These are phyloP conservation scores for Eragrostis tef DNA, from an alignment of 202 grass and related monocot genomes.

Conservation along the genomic window DNA sequence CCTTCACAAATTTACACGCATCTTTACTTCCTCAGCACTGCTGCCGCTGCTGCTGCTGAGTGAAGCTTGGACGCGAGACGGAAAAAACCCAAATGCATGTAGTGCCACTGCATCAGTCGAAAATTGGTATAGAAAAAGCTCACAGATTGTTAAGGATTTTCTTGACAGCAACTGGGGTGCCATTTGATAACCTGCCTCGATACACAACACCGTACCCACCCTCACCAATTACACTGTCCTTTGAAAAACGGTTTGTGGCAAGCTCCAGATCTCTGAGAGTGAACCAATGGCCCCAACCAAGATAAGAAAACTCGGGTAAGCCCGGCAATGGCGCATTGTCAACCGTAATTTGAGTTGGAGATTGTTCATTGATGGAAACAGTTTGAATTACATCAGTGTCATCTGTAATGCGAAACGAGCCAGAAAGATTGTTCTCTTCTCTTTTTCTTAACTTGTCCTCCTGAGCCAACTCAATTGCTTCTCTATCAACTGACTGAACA, in stretches of 20 bases:
- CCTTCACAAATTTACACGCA: slow-evolving; percentile 37
- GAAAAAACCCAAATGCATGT: slow-evolving; percentile 11
- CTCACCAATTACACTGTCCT: slow-evolving; percentile 92
- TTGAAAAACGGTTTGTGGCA: slow-evolving; percentile 82
- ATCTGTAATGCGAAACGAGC: slow-evolving; percentile 47
- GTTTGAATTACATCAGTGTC: slow-evolving; percentile 50
- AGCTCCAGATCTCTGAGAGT: slow-evolving; percentile 87
- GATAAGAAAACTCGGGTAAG: slow-evolving; percentile 87
- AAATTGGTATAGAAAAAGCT: slow-evolving; percentile 45
- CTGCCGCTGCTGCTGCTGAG: slow-evolving; percentile 25
- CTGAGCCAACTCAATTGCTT: slow-evolving; percentile 47
- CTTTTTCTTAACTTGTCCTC: slow-evolving; percentile 50
- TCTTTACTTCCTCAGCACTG: slow-evolving; percentile 33
- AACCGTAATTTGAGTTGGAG: slow-evolving; percentile 42
- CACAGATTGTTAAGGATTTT: slow-evolving; percentile 98
- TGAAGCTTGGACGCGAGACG: not conserved
- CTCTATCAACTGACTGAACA: slow-evolving; percentile 57
- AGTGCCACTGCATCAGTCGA: slow-evolving; percentile 1
- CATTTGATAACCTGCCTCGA: slow-evolving; percentile 81
- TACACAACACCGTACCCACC: slow-evolving; percentile 96
- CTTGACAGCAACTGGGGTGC: slow-evolving; percentile 84
- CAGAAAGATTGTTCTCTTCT: slow-evolving; percentile 63
- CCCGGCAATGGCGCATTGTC: slow-evolving; percentile 63
- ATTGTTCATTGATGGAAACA: slow-evolving; percentile 46
- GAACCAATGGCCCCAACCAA: slow-evolving; percentile 99